These are phyloP conservation scores for Colletotrichum costaricense DNA, from an alignment of 2,329 filamentous ascomycete species.

Conservation along the genomic window DNA sequence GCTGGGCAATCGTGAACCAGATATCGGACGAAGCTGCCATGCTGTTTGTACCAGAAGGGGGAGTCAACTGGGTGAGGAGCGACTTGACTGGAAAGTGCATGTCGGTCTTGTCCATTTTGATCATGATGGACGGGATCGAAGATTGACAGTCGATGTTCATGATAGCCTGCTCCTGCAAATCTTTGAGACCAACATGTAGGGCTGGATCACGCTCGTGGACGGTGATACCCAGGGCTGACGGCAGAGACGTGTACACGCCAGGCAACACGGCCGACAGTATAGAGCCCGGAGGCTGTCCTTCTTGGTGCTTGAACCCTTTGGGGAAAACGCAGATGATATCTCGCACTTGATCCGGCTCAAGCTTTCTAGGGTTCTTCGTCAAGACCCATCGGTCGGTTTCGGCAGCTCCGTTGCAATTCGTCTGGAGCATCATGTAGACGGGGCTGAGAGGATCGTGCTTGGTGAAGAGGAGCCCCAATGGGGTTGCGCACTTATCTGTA, in stretches of 20 bases:
- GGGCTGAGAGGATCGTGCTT: not conserved
- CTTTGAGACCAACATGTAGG: not conserved
- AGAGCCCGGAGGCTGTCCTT: not conserved
- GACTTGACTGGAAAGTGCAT: conserved; percentile 12
- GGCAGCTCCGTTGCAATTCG: not conserved
- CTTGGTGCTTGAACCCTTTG: not conserved
- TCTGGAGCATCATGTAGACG: conserved; percentile 13
- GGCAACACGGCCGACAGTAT: not conserved
- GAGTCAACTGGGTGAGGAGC: conserved; percentile 13
- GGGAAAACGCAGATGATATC: not conserved
- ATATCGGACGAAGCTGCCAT: not conserved
- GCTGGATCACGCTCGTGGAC: not conserved
- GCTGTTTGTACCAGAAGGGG: not conserved
- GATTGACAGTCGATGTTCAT: not conserved
- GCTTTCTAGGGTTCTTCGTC: conserved; percentile 11
- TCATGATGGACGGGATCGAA: not conserved
- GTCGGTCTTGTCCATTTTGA: not conserved
- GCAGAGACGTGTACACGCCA: not conserved
- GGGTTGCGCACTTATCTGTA: conserved; percentile 21
- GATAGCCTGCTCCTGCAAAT: not conserved
- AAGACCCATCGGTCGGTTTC: conserved; percentile 21
- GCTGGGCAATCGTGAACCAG: conserved; percentile 8
- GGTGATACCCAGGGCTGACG: not conserved
- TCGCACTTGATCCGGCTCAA: conserved; percentile 17
- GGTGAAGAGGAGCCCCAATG: conserved; percentile 14